Conservation (phyloP, 148 eudicot genomes). For the Rhododendron williamsianum region DNA sequence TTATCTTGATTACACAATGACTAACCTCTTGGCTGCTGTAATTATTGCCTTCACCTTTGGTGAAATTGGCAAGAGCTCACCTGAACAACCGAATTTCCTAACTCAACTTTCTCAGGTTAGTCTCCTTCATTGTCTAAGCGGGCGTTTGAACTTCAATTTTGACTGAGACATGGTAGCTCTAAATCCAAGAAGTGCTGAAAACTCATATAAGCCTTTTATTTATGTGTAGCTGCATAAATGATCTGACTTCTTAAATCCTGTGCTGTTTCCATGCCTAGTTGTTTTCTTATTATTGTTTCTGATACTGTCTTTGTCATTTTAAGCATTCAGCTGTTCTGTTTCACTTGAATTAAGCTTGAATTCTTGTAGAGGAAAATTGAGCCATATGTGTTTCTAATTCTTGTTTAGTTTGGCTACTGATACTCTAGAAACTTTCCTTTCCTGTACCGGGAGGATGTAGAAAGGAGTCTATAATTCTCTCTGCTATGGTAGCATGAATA, state of each 20-base stretch:
- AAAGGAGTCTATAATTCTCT: background rate
- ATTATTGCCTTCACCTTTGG: conserved; percentile 83
- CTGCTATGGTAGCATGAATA: background rate
- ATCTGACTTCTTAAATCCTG: background rate
- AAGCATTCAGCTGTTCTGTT: background rate
- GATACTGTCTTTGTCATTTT: background rate
- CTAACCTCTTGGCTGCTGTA: conserved; percentile 72
- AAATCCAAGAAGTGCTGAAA: background rate
- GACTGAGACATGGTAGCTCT: background rate
- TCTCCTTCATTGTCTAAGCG: background rate
- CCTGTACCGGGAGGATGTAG: background rate
- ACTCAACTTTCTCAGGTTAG: conserved; percentile 72
- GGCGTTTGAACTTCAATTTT: background rate
- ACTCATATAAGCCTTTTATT: background rate
- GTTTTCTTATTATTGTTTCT: background rate
- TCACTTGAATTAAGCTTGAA: background rate
- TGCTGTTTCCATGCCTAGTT: background rate
- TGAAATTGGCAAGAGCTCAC: conserved; percentile 53
- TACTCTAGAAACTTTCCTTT: background rate
- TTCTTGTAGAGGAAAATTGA: background rate
- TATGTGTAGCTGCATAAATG: background rate
- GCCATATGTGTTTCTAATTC: background rate
- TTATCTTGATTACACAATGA: conserved; percentile 72
- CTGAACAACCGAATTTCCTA: conserved; percentile 55
- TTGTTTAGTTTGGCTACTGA: background rate